Conservation (phyloP, 352 stramenopile genomes). For the Phytophthora sp. region DNA sequence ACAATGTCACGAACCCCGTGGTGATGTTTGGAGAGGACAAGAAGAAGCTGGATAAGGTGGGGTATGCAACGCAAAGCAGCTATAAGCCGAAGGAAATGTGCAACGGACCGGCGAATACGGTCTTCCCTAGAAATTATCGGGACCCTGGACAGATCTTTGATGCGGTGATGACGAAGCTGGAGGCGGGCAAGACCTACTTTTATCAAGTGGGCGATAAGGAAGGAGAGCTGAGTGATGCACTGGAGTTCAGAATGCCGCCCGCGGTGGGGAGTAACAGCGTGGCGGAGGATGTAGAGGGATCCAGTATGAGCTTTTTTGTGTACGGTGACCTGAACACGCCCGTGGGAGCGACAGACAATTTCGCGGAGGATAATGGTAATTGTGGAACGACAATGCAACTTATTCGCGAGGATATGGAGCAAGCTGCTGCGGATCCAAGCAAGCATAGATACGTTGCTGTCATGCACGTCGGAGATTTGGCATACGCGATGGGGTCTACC, state of each 20-base stretch:
- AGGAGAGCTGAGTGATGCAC: constrained; percentile 33
- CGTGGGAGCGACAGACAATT: constrained; percentile 21
- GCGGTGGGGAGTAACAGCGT: constrained; percentile 23
- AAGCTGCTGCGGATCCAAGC: constrained; percentile 23
- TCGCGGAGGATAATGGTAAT: constrained; percentile 36
- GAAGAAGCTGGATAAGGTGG: constrained; percentile 16
- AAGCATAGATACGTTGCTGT: constrained; percentile 66
- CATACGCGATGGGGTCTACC: constrained; percentile 72
- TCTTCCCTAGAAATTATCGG: constrained; percentile 26
- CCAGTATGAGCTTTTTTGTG: constrained; percentile 71
- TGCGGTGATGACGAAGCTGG: constrained; percentile 43
- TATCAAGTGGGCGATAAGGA: constrained; percentile 42
- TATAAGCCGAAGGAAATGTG: constrained; percentile 46
- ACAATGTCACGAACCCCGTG: constrained; percentile 36
- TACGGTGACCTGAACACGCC: constrained; percentile 73
- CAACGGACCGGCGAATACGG: constrained; percentile 21
- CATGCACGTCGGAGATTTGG: constrained; percentile 85
- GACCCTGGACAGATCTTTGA: constrained; percentile 50
- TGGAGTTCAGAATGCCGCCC: constrained; percentile 39
- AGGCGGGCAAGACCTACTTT: constrained; percentile 38
- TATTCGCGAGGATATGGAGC: constrained; percentile 41
- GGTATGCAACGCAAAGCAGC: constrained; percentile 26
- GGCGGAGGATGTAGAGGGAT: constrained; percentile 15
- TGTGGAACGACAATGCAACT: constrained; percentile 48
- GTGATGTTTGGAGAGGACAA: constrained; percentile 42